A percentile compares a stretch with the other conserved stretches of the same genome.
Evolutionary conservation across 352 stramenopile genomes (phyloP).

Genomic region (Globisporangium paddicum): DNA sequence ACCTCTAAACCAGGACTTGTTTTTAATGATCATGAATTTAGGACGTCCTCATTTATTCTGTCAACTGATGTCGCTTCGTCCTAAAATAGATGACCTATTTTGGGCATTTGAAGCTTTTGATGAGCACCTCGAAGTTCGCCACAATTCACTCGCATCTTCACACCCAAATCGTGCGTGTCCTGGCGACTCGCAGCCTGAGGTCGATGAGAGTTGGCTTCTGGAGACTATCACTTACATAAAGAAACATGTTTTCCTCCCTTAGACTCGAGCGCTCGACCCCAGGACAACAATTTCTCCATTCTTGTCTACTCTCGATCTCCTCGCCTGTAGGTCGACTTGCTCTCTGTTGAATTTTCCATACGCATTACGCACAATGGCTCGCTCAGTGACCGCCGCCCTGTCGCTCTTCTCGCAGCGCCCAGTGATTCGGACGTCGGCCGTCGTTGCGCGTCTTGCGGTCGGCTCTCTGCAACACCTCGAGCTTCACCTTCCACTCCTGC

Average conservation of each 20-base stretch:
- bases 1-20: no score
- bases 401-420: conserved; percentile 46
- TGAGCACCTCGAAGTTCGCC: no score
- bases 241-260: not conserved
- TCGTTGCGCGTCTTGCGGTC: conserved; percentile 77
- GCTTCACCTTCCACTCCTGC: conserved; percentile 81
- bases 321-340: not conserved
- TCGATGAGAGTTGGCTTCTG: not conserved
- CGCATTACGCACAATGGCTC: not conserved
- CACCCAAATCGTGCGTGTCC: no score
- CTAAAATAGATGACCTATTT: no score
- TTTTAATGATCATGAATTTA: no score
- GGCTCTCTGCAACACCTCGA: conserved; percentile 74
- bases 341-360: not conserved
- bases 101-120: no score
- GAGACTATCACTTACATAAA: not conserved
- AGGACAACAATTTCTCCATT: no score
- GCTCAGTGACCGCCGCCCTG: conserved; percentile 6
- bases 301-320: not conserved
- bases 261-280: not conserved
- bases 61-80: no score
- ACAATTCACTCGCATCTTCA: no score
- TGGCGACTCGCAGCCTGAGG: not conserved
- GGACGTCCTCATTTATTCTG: no score
- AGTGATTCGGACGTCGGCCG: conserved; percentile 72